phyloP scores from a whole-genome alignment of 2,329 filamentous ascomycete species.

The Ophiosphaerella korrae region DNA sequence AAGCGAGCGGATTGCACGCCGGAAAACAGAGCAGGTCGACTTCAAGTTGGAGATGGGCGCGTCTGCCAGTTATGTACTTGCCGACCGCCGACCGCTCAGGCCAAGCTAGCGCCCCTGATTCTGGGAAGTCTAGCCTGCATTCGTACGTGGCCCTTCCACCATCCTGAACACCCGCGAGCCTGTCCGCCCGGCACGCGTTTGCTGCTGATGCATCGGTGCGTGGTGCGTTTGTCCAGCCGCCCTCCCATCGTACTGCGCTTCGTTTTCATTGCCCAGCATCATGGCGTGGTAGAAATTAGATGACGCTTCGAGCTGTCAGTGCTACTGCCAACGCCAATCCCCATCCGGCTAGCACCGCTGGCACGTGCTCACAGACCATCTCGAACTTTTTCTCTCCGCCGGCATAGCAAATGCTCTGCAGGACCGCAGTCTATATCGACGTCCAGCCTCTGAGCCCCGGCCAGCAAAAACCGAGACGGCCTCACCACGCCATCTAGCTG shows the following conservation, averaged over 20 bases:
- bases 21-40: constrained; percentile 20
- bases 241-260: too few species aligned
- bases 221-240: too few species aligned
- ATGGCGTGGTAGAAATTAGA: neutral
- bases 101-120: constrained; percentile 30
- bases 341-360: neutral
- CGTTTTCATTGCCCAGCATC: too few species aligned
- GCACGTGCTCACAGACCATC: constrained; percentile 2
- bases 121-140: constrained; percentile 21
- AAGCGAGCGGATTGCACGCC: constrained; percentile 1
- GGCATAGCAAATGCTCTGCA: neutral
- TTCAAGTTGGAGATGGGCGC: constrained; percentile 1
- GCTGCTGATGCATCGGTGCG: too few species aligned
- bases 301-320: neutral
- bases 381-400: constrained; percentile 4
- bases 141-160: constrained; percentile 14
- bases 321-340: neutral
- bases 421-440: neutral
- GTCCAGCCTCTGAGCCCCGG: constrained; percentile 18
- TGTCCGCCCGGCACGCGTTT: too few species aligned
- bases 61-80: constrained; percentile 1
- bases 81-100: constrained; percentile 27
- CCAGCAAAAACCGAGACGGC: constrained; percentile 22
- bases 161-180: too few species aligned
- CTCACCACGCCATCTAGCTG: constrained; percentile 2